These are phyloP conservation scores for Linum usitatissimum DNA, from an alignment of 345 rosid species.

Conservation along the genomic window DNA sequence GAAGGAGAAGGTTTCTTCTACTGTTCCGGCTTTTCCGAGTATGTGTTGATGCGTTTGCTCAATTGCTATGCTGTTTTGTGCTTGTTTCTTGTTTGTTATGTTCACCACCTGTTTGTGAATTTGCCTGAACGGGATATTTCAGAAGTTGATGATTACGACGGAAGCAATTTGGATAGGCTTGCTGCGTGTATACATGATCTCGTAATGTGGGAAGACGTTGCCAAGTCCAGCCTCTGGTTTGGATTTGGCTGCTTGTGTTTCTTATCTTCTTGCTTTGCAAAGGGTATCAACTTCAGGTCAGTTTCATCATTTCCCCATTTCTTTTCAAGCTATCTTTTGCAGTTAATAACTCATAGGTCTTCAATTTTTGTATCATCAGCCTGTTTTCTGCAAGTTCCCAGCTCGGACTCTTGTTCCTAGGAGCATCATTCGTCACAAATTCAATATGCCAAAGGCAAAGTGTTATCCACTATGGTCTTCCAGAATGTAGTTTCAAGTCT, in stretches of 20 bases:
- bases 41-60: constrained; percentile 32
- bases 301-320: constrained; percentile 6
- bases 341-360: constrained; percentile 7
- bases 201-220: constrained; percentile 75
- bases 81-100: neutral
- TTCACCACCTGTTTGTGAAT: neutral
- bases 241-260: constrained; percentile 73
- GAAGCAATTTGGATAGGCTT: constrained; percentile 44
- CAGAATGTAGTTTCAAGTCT: neutral
- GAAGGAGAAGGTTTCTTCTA: constrained; percentile 60
- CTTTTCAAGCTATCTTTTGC: neutral
- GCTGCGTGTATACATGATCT: constrained; percentile 43
- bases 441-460: constrained; percentile 58
- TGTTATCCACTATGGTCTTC: neutral
- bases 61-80: neutral
- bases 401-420: constrained; percentile 68
- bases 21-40: constrained; percentile 33
- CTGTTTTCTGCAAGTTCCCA: constrained; percentile 58
- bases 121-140: constrained; percentile 1
- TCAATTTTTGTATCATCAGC: constrained; percentile 31
- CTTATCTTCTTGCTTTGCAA: constrained; percentile 75
- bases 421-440: constrained; percentile 70
- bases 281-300: constrained; percentile 65
- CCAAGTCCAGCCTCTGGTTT: constrained; percentile 84
- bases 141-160: constrained; percentile 43